Evolutionary conservation across 2,329 filamentous ascomycete species (phyloP), one percentile per base, ranked within the genome.

Genomic region (Aspergillus sp.): DNA sequence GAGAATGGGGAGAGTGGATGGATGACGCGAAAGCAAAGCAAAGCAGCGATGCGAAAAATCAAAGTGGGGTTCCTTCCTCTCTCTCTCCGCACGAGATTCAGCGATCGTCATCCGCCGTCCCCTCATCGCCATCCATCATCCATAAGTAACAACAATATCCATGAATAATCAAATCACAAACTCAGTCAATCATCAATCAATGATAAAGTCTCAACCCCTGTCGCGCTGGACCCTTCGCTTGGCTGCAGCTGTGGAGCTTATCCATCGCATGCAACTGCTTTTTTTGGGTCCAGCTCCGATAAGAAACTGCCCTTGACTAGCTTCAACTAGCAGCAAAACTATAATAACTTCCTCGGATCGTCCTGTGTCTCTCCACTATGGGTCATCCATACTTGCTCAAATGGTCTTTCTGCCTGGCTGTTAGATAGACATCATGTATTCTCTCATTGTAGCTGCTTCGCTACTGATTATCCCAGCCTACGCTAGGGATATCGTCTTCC

Each of bases 401-500:
- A 13, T 43, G 17, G 39, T 19, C 19, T 43, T n/a, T 7, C 9
- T 7, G 25, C 7, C 25, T 28, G 25, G 7, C 25, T 8, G 25
- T 28, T 28, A 28, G 45, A 15, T 21, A 48, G 5, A 12, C 45
- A 49, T 30, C 45, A 49, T 49, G 45, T 17, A 49, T 49, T 8
- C 13, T 30, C 45, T 17, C 19, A 30, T 49, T 30, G 15, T 19
- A 4, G 6, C 38, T 23, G 15, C 48, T 21, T 19, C 41, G 8
- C 23, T 56, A 19, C 19, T 62, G n/a, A 12, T 57, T n/a, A 30
- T 54, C 2, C 8, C 62, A 19, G 52, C 28, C 21, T 41, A 50
- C 4, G 58, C 63, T 1, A 58, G 67, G 41, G 71, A 75, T 1
- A 69, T 75, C 51, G 56, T 66, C 48, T 74, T 75, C 55, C 72